Evolutionary conservation across 129 eudicot species (phyloP).

Genomic region (Centrapalus pauciflorus): DNA sequence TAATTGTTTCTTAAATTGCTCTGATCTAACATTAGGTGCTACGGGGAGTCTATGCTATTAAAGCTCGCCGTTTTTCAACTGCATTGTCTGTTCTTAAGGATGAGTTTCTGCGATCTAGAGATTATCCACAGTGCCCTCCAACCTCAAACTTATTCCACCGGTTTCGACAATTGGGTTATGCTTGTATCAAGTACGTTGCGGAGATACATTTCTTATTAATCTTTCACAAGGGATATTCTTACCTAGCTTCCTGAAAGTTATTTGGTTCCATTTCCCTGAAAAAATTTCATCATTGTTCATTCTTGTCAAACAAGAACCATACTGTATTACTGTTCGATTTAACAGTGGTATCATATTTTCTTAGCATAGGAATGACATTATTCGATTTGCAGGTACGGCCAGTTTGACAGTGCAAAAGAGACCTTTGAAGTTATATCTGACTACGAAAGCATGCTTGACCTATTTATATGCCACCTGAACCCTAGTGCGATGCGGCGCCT

Average conservation of each 20-base stretch:
- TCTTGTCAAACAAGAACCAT: neutral
- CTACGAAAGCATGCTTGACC: conserved; percentile 89
- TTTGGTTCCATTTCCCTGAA: neutral
- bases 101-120: conserved; percentile 95
- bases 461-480: conserved; percentile 93
- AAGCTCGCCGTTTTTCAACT: conserved; percentile 93
- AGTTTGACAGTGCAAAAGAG: conserved; percentile 98
- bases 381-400: conserved; percentile 71
- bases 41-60: conserved; percentile 88
- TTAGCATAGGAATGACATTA: neutral
- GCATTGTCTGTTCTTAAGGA: conserved; percentile 94
- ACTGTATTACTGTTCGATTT: neutral
- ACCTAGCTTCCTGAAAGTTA: neutral
- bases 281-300: neutral
- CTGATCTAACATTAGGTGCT: conserved; percentile 42
- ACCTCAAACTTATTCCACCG: conserved; percentile 94
- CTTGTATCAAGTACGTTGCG: conserved; percentile 78
- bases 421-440: conserved; percentile 92
- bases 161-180: conserved; percentile 92
- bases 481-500: conserved; percentile 99
- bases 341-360: neutral
- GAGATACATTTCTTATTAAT: neutral
- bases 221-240: neutral
- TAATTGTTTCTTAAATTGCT: neutral
- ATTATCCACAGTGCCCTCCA: conserved; percentile 98